Evolutionary conservation across 1,284 basidiomycete genomes (phyloP), one percentile per base, ranked within the genome.

Genomic region (Ceratorhiza oryzae-sativae): DNA sequence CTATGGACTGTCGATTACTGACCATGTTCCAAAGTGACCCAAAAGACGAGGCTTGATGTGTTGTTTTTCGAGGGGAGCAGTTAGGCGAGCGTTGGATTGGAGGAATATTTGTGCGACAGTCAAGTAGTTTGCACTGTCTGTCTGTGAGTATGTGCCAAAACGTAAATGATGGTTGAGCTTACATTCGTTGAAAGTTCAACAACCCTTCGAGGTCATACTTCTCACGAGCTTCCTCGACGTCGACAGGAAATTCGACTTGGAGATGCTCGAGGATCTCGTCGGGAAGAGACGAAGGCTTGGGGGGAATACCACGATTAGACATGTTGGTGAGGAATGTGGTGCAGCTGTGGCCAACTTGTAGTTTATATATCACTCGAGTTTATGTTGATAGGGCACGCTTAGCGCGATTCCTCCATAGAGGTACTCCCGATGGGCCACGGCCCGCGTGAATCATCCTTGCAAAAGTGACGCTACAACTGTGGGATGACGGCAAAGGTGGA

Each of bases 1-100:
- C n/a, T 39, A 61, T n/a, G 27, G 60, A 20, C 9, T 15, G 18
- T 15, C 27, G 30, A 68, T n/a, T n/a, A n/a, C 60, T 56, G 53
- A 75, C 72, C 75, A 91, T 2, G 90, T 91, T 46, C 89, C 89
- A 88, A 89, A 90, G 73, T 91, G 89, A n/a, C 85, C 84, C 15
- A 95, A 86, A 23, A 95, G 85, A 73, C 94, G 88, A 60, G 84
- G 82, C 81, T 94, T 94, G 82, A 94, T 88, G 78, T 94, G 85
- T 56, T 90, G 86, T 32, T 83, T 80, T 18, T 81, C 84, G 65
- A 94, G 82, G 18, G 84, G 59, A 32, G 85, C 82, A 73, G 89
- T 85, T 55, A 93, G 81, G 1, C 93, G 83, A n/a, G 88, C 86
- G 76, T 94, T 91, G 75, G 86, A 82, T 75, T 86, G 88, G 63